phyloP scores from a whole-genome alignment of 208 protist species.

The Trypanosomatidae sp. region DNA sequence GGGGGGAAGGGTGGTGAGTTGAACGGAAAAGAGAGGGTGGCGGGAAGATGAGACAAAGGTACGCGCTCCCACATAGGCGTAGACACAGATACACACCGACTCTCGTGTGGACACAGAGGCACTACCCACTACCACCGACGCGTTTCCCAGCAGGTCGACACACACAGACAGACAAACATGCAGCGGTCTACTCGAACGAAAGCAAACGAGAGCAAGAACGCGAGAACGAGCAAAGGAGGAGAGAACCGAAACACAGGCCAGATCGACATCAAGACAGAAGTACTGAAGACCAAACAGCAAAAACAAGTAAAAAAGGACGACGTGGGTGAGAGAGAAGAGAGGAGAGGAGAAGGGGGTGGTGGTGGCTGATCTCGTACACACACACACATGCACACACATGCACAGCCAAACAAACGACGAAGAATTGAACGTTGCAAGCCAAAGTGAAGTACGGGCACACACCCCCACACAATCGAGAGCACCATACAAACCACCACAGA shows the following conservation, averaged over 20 bases:
- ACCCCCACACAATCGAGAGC: not conserved
- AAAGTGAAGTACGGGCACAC: constrained; percentile 5
- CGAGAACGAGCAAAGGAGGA: constrained; percentile 7
- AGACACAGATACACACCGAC: not conserved
- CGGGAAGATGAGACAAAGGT: constrained; percentile 12
- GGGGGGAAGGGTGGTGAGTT: not conserved
- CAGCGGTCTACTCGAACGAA: constrained; percentile 7
- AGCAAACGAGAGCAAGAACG: constrained; percentile 1
- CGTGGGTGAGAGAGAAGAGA: constrained; percentile 2
- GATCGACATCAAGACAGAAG: constrained; percentile 10
- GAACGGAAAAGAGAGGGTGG: constrained; percentile 6
- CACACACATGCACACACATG: constrained; percentile 20
- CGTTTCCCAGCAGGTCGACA: not conserved
- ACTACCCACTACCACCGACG: not conserved
- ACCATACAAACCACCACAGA: not conserved
- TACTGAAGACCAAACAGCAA: not conserved
- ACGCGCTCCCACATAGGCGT: not conserved
- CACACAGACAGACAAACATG: constrained; percentile 5
- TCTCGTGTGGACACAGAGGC: not conserved
- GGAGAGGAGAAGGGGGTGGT: not conserved
- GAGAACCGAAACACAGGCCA: constrained; percentile 1
- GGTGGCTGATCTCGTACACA: constrained; percentile 1
- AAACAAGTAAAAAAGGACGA: constrained; percentile 11
- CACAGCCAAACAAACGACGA: constrained; percentile 17
- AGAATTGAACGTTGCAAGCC: not conserved